Percentiles rank a stretch among this genome's conserved stretches.
These are phyloP conservation scores for Paramarasmius palmivorus DNA, from an alignment of 1,284 basidiomycete genomes.

Conservation along the genomic window DNA sequence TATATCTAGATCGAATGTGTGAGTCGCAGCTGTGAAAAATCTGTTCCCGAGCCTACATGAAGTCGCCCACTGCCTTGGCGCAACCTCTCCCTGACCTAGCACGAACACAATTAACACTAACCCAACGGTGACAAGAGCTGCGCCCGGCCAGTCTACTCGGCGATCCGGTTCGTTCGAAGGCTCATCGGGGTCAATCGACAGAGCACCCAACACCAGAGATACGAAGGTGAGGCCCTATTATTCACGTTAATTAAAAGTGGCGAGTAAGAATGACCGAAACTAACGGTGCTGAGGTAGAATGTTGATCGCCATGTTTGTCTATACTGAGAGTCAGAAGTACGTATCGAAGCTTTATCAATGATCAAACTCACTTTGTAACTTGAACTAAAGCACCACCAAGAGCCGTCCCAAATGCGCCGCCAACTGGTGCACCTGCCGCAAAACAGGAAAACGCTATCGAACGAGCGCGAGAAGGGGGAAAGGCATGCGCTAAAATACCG, in stretches of 20 bases:
- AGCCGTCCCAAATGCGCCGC: slow-evolving; percentile 56
- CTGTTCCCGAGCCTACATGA: slow-evolving; percentile 33
- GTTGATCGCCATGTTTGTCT: slow-evolving; percentile 4
- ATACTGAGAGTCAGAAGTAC: neutral
- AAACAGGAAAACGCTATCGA: slow-evolving; percentile 79
- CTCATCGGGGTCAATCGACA: slow-evolving; percentile 4
- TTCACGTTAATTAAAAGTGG: neutral
- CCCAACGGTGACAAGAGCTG: slow-evolving; percentile 45
- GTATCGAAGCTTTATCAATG: neutral
- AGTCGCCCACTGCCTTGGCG: slow-evolving; percentile 55
- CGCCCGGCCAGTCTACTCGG: slow-evolving; percentile 56
- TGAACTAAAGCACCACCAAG: slow-evolving; percentile 74
- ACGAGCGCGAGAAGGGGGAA: slow-evolving; percentile 67
- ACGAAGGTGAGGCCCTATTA: neutral
- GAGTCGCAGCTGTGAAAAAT: neutral
- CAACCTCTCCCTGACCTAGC: slow-evolving; percentile 54
- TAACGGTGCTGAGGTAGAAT: slow-evolving; percentile 5
- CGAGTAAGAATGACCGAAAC: neutral
- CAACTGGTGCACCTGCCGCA: slow-evolving; percentile 78
- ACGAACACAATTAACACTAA: slow-evolving; percentile 54
- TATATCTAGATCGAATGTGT: slow-evolving; percentile 41
- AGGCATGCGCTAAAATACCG: slow-evolving; percentile 76
- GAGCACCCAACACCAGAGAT: neutral
- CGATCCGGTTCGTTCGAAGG: slow-evolving; percentile 13
- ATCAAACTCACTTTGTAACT: slow-evolving; percentile 42